A percentile compares a stretch with the other conserved stretches of the same genome.
Conservation (phyloP, 2,329 filamentous ascomycete species). For the Coniochaeta sp. region DNA sequence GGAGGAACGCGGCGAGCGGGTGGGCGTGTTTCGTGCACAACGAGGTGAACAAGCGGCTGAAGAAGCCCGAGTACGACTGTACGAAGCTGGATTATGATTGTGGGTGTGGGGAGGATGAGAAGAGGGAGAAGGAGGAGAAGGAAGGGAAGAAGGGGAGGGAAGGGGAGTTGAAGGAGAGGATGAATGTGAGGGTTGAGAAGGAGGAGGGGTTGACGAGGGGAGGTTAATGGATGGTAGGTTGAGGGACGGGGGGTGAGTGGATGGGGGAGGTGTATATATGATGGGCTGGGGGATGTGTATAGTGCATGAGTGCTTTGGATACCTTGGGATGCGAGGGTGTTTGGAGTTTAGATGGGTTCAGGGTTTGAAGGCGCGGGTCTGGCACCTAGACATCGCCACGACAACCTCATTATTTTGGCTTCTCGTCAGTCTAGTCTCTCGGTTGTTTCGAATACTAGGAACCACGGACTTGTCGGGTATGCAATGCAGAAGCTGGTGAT, state of each 20-base stretch:
- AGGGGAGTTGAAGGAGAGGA: conserved; percentile 18
- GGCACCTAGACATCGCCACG: background rate
- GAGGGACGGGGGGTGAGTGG: background rate
- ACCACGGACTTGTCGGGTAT: too few relatives aligned
- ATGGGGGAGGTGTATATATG: background rate
- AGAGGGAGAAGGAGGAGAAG: conserved; percentile 31
- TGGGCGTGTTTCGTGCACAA: conserved; percentile 67
- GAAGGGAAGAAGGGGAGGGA: conserved; percentile 16
- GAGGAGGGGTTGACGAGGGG: conserved; percentile 15
- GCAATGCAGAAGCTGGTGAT: too few relatives aligned
- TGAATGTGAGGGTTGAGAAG: conserved; percentile 10
- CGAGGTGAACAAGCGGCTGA: conserved; percentile 55
- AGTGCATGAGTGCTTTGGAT: background rate
- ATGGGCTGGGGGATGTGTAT: background rate
- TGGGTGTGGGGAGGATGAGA: conserved; percentile 59
- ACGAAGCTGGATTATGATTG: conserved; percentile 65
- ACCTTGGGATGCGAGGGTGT: background rate
- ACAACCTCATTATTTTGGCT: background rate
- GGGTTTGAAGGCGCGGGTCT: too few relatives aligned
- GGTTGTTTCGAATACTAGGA: too few relatives aligned
- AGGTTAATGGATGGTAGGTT: conserved; percentile 8
- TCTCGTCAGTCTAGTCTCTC: too few relatives aligned
- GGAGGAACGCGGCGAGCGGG: conserved; percentile 55
- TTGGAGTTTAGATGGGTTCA: background rate
- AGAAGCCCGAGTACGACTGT: conserved; percentile 59